Conservation (phyloP, 768 basidiomycete genomes). For the Suillus subluteus region DNA sequence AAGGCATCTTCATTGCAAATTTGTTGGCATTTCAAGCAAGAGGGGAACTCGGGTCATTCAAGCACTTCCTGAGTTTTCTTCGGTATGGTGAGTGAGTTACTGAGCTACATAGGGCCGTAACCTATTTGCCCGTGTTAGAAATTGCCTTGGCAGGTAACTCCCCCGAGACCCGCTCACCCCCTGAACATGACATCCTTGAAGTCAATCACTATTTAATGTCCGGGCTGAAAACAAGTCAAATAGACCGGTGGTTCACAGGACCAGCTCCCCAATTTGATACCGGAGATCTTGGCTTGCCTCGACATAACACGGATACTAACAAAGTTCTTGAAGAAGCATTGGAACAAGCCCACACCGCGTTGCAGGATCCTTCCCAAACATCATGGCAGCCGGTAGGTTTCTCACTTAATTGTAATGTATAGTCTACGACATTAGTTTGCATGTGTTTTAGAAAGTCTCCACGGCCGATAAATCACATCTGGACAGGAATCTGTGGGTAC, state of each 20-base stretch:
- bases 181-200: constrained; percentile 74
- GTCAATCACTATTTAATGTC: constrained; percentile 80
- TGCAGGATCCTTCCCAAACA: constrained; percentile 49
- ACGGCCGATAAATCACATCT: constrained; percentile 57
- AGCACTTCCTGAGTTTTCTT: constrained; percentile 79
- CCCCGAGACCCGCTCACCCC: constrained; percentile 50
- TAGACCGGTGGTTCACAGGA: constrained; percentile 84
- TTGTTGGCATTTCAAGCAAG: constrained; percentile 73
- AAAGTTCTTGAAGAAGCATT: constrained; percentile 42
- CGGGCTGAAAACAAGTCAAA: constrained; percentile 65
- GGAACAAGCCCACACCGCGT: constrained; percentile 50
- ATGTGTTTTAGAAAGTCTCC: constrained; percentile 46
- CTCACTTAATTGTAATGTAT: constrained; percentile 28
- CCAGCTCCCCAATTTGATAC: constrained; percentile 42
- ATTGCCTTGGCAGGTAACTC: constrained; percentile 54
- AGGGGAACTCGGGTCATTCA: constrained; percentile 71
- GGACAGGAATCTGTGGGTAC: constrained; percentile 69
- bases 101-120: constrained; percentile 13
- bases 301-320: constrained; percentile 24
- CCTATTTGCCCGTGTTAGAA: constrained; percentile 38
- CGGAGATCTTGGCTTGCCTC: constrained; percentile 32
- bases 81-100: constrained; percentile 59
- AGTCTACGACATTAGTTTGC: constrained; percentile 29
- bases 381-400: constrained; percentile 58
- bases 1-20: constrained; percentile 62